phyloP scores from a whole-genome alignment of 2,329 filamentous ascomycete genomes.

The Sclerotinia sclerotiorum region DNA sequence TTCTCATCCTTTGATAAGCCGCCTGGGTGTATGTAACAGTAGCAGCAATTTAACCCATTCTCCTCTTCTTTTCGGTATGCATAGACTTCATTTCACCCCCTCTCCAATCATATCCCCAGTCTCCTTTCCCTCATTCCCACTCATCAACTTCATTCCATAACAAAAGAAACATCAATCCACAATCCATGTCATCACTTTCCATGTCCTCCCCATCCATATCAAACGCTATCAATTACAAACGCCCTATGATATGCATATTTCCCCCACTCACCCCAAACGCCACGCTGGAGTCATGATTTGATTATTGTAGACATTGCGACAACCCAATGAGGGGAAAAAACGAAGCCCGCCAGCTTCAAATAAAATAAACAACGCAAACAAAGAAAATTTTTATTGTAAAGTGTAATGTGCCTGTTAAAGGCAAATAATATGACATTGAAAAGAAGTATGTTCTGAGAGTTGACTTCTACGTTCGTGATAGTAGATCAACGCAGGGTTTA shows the following conservation, averaged over 20 bases:
- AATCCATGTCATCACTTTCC: not conserved
- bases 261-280: conserved; percentile 8
- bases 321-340: not conserved
- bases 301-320: conserved; percentile 1
- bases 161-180: conserved; percentile 10
- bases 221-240: conserved; percentile 3
- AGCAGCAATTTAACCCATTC: not conserved
- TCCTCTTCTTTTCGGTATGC: not conserved
- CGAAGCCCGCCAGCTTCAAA: not conserved
- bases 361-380: conserved; percentile 9
- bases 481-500: not conserved
- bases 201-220: not conserved
- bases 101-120: not conserved
- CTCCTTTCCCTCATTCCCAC: too few relatives aligned
- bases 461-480: not conserved
- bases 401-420: conserved; percentile 9
- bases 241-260: conserved; percentile 15
- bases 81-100: not conserved
- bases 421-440: conserved; percentile 23
- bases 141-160: not conserved
- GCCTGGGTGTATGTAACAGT: not conserved
- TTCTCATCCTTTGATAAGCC: too few relatives aligned
- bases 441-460: conserved; percentile 4
- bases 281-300: conserved; percentile 19
- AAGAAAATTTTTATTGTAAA: conserved; percentile 9